Evolutionary conservation across 306 rosid genomes (phyloP).

Genomic region (Betula pendula): DNA sequence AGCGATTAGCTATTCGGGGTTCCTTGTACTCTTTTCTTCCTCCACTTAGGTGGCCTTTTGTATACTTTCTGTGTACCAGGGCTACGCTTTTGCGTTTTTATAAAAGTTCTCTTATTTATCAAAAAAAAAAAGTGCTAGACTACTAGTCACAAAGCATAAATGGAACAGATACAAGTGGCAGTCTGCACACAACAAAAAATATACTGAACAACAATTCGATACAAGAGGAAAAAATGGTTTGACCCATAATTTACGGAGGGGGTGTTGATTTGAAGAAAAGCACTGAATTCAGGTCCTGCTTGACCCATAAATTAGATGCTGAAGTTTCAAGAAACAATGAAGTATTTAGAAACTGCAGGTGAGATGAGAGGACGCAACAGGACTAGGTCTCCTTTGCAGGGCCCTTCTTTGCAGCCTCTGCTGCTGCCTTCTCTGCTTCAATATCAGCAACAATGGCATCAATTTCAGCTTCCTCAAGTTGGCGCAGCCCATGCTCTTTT

Average conservation of each 20-base stretch:
- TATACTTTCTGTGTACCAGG: no score
- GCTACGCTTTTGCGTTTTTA: no score
- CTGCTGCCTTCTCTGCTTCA: conserved; percentile 63
- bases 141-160: background rate
- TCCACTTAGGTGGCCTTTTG: no score
- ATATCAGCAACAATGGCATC: conserved; percentile 58
- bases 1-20: no score
- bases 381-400: conserved; percentile 41
- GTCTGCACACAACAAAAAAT: background rate
- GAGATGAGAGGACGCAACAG: background rate
- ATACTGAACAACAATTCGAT: background rate
- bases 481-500: conserved; percentile 49
- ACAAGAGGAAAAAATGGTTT: no score
- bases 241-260: no score
- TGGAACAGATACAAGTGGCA: background rate
- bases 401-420: conserved; percentile 64
- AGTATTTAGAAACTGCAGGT: background rate
- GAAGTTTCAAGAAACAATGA: background rate
- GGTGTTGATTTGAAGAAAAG: background rate
- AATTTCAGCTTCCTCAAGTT: conserved; percentile 63
- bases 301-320: background rate
- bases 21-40: no score
- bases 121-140: no score
- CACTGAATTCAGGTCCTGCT: background rate
- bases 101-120: no score